Evolutionary conservation across 768 basidiomycete genomes (phyloP).

Genomic region (Amanita phalloides): DNA sequence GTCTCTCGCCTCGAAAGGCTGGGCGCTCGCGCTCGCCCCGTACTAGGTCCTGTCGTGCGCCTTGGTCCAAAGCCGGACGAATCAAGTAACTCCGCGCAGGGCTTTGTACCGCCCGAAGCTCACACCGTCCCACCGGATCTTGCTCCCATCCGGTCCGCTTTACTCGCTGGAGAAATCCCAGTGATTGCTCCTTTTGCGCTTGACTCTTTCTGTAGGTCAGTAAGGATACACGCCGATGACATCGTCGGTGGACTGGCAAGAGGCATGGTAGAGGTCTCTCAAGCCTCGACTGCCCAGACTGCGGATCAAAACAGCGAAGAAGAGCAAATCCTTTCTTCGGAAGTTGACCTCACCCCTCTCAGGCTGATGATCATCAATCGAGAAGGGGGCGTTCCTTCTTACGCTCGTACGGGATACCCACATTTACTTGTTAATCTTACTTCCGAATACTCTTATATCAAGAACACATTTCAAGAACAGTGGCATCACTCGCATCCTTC

Average conservation of each 20-base stretch:
- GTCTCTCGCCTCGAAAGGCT: constrained; percentile 75
- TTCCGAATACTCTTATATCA: constrained; percentile 80
- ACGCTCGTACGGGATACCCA: constrained; percentile 88
- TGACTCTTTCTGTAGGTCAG: constrained; percentile 81
- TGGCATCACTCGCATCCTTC: constrained; percentile 80
- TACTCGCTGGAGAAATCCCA: constrained; percentile 91
- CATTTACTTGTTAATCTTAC: constrained; percentile 92
- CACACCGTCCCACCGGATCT: constrained; percentile 78
- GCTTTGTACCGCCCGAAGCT: constrained; percentile 48
- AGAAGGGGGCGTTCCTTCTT: constrained; percentile 95
- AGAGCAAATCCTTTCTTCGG: constrained; percentile 29
- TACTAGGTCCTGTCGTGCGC: constrained; percentile 78
- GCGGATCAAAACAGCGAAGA: constrained; percentile 13
- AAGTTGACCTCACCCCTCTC: constrained; percentile 81
- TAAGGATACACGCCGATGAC: constrained; percentile 80
- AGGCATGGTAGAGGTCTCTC: constrained; percentile 62
- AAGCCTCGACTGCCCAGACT: constrained; percentile 14
- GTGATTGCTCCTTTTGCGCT: constrained; percentile 90
- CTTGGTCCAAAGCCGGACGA: constrained; percentile 65
- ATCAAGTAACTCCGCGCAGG: constrained; percentile 18
- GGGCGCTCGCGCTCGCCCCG: constrained; percentile 79
- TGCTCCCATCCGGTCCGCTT: constrained; percentile 75
- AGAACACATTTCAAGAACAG: constrained; percentile 65
- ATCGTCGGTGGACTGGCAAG: constrained; percentile 80
- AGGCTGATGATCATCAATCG: constrained; percentile 97